Evolutionary conservation across 495 filamentous ascomycete species (phyloP).

Genomic region (Sphaerosporella brunnea): DNA sequence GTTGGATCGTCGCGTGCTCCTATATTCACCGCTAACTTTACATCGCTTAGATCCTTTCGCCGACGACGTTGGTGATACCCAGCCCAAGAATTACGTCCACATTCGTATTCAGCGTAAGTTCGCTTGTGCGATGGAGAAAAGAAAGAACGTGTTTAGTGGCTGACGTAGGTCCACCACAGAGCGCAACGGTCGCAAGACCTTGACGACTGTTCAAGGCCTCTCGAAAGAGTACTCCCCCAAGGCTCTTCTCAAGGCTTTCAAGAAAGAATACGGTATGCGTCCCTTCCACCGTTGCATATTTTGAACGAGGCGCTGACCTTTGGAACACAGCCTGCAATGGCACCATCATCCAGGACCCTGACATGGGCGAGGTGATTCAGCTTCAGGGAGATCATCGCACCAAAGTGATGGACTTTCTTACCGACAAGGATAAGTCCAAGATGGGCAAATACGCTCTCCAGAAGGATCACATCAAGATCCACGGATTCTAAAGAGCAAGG

Average conservation of each 20-base stretch:
- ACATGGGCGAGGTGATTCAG: slow-evolving; percentile 99
- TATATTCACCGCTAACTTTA: too few species aligned
- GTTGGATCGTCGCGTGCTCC: too few species aligned
- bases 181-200: slow-evolving; percentile 99
- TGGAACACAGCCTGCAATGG: slow-evolving; percentile 81
- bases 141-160: too few species aligned
- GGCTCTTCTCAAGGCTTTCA: slow-evolving; percentile 99
- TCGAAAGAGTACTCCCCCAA: slow-evolving; percentile 97
- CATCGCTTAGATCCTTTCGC: slow-evolving; percentile 99
- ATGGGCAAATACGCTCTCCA: slow-evolving; percentile 34
- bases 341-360: slow-evolving; percentile 89
- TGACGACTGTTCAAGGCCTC: slow-evolving; percentile 97
- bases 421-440: slow-evolving; percentile 89
- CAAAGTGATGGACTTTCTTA: slow-evolving; percentile 93
- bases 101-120: slow-evolving; percentile 97
- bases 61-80: slow-evolving; percentile 99
- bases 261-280: slow-evolving; percentile 90
- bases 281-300: background rate
- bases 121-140: slow-evolving; percentile 7
- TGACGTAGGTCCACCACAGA: slow-evolving; percentile 42
- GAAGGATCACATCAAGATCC: slow-evolving; percentile 59
- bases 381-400: slow-evolving; percentile 97
- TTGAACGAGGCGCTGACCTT: background rate
- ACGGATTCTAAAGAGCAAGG: slow-evolving; percentile 44
- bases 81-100: slow-evolving; percentile 97